Evolutionary conservation across 2,329 filamentous ascomycete genomes (phyloP), one percentile per base, ranked within the genome.

Genomic region (Aspergillus tamarii): DNA sequence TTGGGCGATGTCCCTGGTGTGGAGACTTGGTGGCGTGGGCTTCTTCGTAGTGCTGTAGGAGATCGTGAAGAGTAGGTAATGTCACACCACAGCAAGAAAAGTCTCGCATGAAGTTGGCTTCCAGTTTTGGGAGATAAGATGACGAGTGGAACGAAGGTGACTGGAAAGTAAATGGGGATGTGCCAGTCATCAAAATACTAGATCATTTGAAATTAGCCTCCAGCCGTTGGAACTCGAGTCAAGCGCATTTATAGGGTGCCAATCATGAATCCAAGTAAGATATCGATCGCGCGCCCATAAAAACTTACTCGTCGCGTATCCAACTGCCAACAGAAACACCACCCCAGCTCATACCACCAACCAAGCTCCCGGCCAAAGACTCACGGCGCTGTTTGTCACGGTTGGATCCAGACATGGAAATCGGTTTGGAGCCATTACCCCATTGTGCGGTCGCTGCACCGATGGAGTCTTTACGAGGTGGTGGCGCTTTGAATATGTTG

Each of bases 61-160:
- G 85, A 75, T 98, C 95, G 81, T 99, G 95, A 70, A 99, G 87
- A 57, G 94, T 96, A 28, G 94, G 91, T 69, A 97, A 86, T 36
- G 90, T 94, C 72, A 92, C 87, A 73, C 93, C 93, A 80, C 95
- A 99, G 82, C 95, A 99, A 59, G 91, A 91, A 80, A 98, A 98
- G 81, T 98, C 94, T 79, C 91, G 91, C 92, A 98, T 96, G 78
- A 97, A 99, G 75, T 94, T 95, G 66, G 94, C 94, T 80, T 99
- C 95, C 75, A 97, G 88, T 79, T 97, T 97, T 11, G 94, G 94
- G 1, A 97, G 87, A 76, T 98, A 98, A 30, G 95, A 98, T 8
- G 94, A 96, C 1, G 94, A 98, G 79, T 98, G 94, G 73, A 93
- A 96, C 1, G 94, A 97, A 0, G 95, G 93, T n/a, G 94, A 96